A percentile compares a stretch with the other conserved stretches of the same genome.
phyloP scores from a whole-genome alignment of 2,329 filamentous ascomycete species.

The Chalaropsis ovoidea region DNA sequence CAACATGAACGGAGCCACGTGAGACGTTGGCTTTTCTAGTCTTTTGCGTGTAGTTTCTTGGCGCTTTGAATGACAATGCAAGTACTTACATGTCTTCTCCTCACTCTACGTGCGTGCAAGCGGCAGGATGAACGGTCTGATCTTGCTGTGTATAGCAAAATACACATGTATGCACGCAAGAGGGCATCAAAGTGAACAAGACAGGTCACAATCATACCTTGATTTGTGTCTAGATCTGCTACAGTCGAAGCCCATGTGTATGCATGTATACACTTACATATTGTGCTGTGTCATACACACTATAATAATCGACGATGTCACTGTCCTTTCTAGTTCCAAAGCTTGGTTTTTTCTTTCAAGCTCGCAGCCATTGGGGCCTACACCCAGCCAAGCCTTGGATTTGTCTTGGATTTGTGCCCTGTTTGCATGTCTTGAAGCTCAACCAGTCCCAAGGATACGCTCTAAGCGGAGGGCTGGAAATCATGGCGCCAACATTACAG shows the following conservation, averaged over 20 bases:
- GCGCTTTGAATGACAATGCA: background rate
- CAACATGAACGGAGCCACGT: background rate
- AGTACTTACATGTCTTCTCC: background rate
- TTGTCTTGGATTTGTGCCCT: conserved; percentile 12
- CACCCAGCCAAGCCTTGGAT: background rate
- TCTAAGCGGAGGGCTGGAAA: background rate
- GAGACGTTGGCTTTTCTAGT: background rate
- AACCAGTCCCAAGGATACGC: conserved; percentile 5
- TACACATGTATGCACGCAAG: background rate
- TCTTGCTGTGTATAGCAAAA: background rate
- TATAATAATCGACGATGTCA: too few relatives aligned
- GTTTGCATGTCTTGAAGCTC: conserved; percentile 6
- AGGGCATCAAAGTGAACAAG: background rate
- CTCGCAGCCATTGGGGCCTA: background rate
- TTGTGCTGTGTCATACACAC: background rate
- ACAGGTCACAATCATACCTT: background rate
- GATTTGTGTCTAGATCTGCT: background rate
- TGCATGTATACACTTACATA: background rate
- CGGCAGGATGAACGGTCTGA: background rate
- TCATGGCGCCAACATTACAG: background rate
- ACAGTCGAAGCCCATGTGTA: background rate
- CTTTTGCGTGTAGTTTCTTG: background rate
- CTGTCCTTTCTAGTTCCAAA: background rate
- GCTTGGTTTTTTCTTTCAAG: background rate
- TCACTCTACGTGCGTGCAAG: background rate